A percentile compares a stretch with the other conserved stretches of the same genome.
phyloP scores from a whole-genome alignment of 176 grass and related monocot genomes.

The Triticum aestivum region IWGSC_CS_RefSeq_v2.1 NC_057800.1:113290353-113290852 shows the following conservation, averaged over 20 bases:
- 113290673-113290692: background rate
- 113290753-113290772: background rate
- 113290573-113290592: background rate
- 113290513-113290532: constrained; percentile 59
- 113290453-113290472: constrained; percentile 72
- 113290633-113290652: background rate
- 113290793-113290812: background rate
- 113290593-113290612: background rate
- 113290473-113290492: constrained; percentile 71
- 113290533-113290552: constrained; percentile 16
- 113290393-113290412: constrained; percentile 69
- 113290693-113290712: background rate
- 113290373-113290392: constrained; percentile 53
- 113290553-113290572: constrained; percentile 1
- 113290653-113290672: background rate
- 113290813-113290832: background rate
- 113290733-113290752: background rate
- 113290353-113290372: constrained; percentile 78
- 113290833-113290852: background rate
- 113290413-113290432: constrained; percentile 46
- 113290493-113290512: constrained; percentile 69
- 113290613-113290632: background rate
- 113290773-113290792: background rate
- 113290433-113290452: constrained; percentile 47
- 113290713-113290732: background rate